Evolutionary conservation across 108 stramenopile species (phyloP).

Genomic region (Aureococcus anophagefferens): DNA sequence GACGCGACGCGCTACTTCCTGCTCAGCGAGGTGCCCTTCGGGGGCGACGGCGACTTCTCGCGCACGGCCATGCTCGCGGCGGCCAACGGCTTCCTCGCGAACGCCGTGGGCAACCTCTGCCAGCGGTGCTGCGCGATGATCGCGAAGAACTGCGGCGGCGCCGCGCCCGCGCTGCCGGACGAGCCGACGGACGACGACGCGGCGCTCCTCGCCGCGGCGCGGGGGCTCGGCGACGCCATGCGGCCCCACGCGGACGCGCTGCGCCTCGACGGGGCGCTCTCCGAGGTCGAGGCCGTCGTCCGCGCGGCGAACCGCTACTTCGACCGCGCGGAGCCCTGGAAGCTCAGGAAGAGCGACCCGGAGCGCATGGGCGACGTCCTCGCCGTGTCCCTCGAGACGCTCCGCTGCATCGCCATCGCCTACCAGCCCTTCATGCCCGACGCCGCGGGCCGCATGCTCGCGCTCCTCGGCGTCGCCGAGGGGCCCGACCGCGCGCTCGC

Average conservation of each 20-base stretch:
- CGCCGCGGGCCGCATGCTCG: slow-evolving; percentile 67
- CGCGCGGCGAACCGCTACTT: slow-evolving; percentile 83
- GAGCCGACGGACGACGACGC: slow-evolving; percentile 53
- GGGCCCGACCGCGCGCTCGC: slow-evolving; percentile 32
- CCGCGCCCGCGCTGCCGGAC: not conserved
- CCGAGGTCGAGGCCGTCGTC: slow-evolving; percentile 52
- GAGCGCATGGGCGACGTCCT: slow-evolving; percentile 70
- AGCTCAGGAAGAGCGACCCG: slow-evolving; percentile 69
- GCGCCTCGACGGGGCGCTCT: not conserved
- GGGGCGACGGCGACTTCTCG: slow-evolving; percentile 83
- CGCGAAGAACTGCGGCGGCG: slow-evolving; percentile 68
- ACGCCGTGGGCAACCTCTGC: slow-evolving; percentile 85
- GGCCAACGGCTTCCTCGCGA: slow-evolving; percentile 74
- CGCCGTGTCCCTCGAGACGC: slow-evolving; percentile 76
- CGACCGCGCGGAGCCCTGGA: slow-evolving; percentile 81
- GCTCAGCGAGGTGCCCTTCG: slow-evolving; percentile 77
- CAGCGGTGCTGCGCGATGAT: slow-evolving; percentile 75
- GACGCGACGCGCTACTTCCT: slow-evolving; percentile 83
- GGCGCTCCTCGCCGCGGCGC: slow-evolving; percentile 50
- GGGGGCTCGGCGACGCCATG: slow-evolving; percentile 53
- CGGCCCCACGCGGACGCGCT: not conserved
- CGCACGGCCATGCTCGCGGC: slow-evolving; percentile 68
- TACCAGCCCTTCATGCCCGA: slow-evolving; percentile 86
- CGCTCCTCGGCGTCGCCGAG: slow-evolving; percentile 65
- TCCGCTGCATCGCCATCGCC: slow-evolving; percentile 68